Evolutionary conservation across 2,329 filamentous ascomycete species (phyloP).

Genomic region (Cryphonectria radicalis): DNA sequence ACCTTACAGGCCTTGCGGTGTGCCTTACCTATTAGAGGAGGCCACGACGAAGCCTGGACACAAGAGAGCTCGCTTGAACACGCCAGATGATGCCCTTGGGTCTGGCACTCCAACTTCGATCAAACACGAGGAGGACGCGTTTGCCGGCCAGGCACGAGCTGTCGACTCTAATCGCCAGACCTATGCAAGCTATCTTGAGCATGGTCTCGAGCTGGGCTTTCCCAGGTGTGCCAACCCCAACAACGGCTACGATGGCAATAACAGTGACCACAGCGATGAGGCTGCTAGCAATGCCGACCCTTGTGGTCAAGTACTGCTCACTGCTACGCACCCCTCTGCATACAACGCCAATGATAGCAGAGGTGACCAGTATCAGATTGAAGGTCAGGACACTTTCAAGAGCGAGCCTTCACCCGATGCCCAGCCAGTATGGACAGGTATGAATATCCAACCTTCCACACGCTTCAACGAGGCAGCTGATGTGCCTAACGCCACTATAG

Average conservation of each 20-base stretch:
- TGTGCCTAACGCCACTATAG: too few relatives aligned
- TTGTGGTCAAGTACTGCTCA: too few relatives aligned
- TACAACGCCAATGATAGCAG: not conserved
- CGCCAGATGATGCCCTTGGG: not conserved
- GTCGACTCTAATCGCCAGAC: not conserved
- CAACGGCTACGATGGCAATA: too few relatives aligned
- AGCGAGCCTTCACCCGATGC: not conserved
- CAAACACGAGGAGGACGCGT: not conserved
- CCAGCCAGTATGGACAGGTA: not conserved
- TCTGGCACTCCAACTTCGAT: not conserved
- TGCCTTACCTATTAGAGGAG: not conserved
- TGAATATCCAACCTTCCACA: too few relatives aligned
- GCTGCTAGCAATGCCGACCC: too few relatives aligned
- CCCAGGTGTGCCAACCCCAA: too few relatives aligned
- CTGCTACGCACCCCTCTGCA: not conserved
- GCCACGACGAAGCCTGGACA: not conserved
- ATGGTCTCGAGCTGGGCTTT: not conserved
- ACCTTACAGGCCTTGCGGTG: not conserved
- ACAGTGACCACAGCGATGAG: too few relatives aligned
- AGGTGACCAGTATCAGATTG: not conserved
- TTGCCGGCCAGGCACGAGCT: not conserved
- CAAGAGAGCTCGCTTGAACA: not conserved
- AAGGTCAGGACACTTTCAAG: not conserved
- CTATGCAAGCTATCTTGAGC: not conserved
- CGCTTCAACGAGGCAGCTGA: too few relatives aligned